These are phyloP conservation scores for Caulochytrium protostelioides DNA, from an alignment of 371 early-diverging fungal species.

Conservation along the genomic window DNA sequence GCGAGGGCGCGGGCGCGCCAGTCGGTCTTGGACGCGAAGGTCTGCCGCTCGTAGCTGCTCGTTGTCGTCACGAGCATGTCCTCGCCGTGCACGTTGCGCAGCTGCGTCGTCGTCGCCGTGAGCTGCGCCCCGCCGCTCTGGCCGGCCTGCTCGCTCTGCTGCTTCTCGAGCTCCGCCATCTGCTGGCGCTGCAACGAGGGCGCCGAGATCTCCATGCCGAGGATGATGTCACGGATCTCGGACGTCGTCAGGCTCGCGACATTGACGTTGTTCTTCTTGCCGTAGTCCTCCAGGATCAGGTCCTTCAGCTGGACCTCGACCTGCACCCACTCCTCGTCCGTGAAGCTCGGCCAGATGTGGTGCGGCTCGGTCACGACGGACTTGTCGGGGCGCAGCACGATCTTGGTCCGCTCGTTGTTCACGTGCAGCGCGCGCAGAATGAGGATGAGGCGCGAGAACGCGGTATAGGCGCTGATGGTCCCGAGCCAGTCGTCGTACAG, in stretches of 20 bases:
- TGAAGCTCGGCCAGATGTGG: constrained; percentile 88
- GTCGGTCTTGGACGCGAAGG: constrained; percentile 94
- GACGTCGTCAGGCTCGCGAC: constrained; percentile 84
- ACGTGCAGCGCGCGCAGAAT: constrained; percentile 91
- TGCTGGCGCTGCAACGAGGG: constrained; percentile 92
- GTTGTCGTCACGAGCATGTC: constrained; percentile 95
- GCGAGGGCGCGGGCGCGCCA: constrained; percentile 95
- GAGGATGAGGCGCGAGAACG: constrained; percentile 89
- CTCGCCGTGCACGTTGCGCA: constrained; percentile 91
- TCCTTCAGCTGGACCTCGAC: constrained; percentile 93
- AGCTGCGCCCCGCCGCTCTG: constrained; percentile 68
- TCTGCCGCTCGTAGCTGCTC: constrained; percentile 86
- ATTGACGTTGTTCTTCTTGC: constrained; percentile 93
- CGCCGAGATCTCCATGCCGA: constrained; percentile 97
- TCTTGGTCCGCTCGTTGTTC: constrained; percentile 85
- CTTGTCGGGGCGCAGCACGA: constrained; percentile 83
- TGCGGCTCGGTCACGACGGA: constrained; percentile 79
- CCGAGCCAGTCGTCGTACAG: constrained; percentile 81
- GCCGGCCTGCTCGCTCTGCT: constrained; percentile 81
- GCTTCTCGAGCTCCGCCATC: constrained; percentile 80
- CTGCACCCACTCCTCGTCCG: constrained; percentile 95
- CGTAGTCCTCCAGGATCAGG: constrained; percentile 91
- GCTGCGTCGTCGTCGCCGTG: constrained; percentile 87
- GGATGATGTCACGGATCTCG: constrained; percentile 96
- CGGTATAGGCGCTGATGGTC: constrained; percentile 85